These are phyloP conservation scores for Ilex aquifolium DNA, from an alignment of 257 asterid genomes.

Conservation along the genomic window DNA sequence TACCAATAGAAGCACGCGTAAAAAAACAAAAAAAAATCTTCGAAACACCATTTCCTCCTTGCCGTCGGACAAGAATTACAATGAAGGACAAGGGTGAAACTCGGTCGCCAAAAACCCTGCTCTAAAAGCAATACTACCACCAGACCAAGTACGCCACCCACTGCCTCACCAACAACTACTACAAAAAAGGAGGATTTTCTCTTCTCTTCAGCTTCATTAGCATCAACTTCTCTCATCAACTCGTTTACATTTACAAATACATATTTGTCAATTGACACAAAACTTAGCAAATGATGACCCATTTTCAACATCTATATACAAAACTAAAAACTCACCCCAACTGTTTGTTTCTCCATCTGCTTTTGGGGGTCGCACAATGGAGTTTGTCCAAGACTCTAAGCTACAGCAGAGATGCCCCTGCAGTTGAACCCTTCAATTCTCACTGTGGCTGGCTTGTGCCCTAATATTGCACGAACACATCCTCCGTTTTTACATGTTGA, in stretches of 20 bases:
- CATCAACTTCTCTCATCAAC: constrained; percentile 14
- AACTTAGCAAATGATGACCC: constrained; percentile 2
- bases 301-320: constrained; percentile 20
- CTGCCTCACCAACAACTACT: constrained; percentile 1
- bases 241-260: constrained; percentile 19
- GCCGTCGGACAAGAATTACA: constrained; percentile 17
- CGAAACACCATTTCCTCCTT: not conserved
- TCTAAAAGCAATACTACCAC: constrained; percentile 7
- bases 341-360: constrained; percentile 5
- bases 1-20: not conserved
- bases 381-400: constrained; percentile 20
- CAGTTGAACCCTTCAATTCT: constrained; percentile 66
- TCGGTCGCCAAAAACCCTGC: constrained; percentile 10
- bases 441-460: constrained; percentile 40
- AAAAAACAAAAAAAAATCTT: too few species aligned
- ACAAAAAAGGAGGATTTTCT: constrained; percentile 8
- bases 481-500: constrained; percentile 32
- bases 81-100: constrained; percentile 8
- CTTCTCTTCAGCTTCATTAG: constrained; percentile 11
- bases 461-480: constrained; percentile 33
- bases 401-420: constrained; percentile 41
- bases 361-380: not conserved
- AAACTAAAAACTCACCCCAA: constrained; percentile 15
- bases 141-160: not conserved
- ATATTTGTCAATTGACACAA: not conserved